Conservation (phyloP, 352 stramenopile species). For the Pythium dissimile region DNA sequence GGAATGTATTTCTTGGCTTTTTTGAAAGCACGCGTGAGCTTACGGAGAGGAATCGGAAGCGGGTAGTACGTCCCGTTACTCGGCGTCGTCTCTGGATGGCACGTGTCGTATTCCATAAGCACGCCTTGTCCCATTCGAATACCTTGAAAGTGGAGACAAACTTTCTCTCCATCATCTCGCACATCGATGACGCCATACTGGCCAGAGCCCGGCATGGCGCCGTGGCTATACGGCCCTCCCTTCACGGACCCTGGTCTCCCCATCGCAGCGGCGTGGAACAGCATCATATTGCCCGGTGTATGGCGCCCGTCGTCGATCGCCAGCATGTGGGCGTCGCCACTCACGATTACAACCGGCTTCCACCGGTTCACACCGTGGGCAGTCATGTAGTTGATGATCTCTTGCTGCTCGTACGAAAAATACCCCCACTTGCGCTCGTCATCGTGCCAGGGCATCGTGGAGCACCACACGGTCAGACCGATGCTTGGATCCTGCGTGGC, state of each 20-base stretch:
- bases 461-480: conserved; percentile 80
- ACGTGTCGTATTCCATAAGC: conserved; percentile 77
- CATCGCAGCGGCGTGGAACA: conserved; percentile 80
- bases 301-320: conserved; percentile 78
- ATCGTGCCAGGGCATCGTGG: conserved; percentile 87
- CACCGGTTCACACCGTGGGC: conserved; percentile 57
- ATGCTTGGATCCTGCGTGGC: conserved; percentile 52
- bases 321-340: conserved; percentile 88
- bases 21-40: conserved; percentile 52
- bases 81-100: conserved; percentile 61
- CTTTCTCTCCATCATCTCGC: conserved; percentile 56
- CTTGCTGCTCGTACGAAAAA: conserved; percentile 74
- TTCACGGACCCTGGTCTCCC: conserved; percentile 81
- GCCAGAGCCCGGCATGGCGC: conserved; percentile 66
- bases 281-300: conserved; percentile 67
- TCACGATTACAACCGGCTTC: conserved; percentile 79
- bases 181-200: conserved; percentile 84
- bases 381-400: conserved; percentile 75
- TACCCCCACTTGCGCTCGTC: conserved; percentile 86
- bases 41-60: conserved; percentile 49
- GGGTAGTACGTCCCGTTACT: conserved; percentile 54
- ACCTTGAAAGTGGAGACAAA: conserved; percentile 72
- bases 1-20: conserved; percentile 32
- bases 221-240: conserved; percentile 85
- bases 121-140: conserved; percentile 51